These are phyloP conservation scores for Blastobotrys capitulatus DNA, from an alignment of 1,139 yeast species.

Conservation along the genomic window DNA sequence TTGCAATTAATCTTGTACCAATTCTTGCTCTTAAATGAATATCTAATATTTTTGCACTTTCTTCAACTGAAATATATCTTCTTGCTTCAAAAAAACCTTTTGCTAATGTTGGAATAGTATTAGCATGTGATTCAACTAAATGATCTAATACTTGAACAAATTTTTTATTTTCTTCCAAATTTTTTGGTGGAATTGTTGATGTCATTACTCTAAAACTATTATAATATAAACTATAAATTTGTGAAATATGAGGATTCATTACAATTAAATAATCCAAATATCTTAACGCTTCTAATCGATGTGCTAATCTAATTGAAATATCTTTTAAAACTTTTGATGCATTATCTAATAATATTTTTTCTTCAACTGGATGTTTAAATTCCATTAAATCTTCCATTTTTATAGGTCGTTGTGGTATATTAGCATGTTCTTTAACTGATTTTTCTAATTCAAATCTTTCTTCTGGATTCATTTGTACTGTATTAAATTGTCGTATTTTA, in stretches of 20 bases:
- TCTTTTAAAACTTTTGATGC: constrained; percentile 40
- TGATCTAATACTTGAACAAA: constrained; percentile 49
- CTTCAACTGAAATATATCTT: constrained; percentile 43
- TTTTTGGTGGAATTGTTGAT: constrained; percentile 39
- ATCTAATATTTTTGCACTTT: constrained; percentile 60
- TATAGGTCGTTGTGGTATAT: constrained; percentile 17
- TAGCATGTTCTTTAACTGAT: constrained; percentile 19
- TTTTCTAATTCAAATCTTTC: constrained; percentile 16
- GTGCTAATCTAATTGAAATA: constrained; percentile 44
- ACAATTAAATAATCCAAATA: constrained; percentile 77
- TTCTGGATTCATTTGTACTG: constrained; percentile 8
- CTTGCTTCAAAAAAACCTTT: constrained; percentile 77
- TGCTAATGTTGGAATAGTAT: constrained; percentile 74
- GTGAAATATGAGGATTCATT: constrained; percentile 84
- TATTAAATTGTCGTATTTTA: neutral
- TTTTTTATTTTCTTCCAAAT: constrained; percentile 47
- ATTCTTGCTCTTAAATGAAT: constrained; percentile 79
- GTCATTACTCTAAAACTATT: constrained; percentile 62
- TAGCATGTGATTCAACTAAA: constrained; percentile 71
- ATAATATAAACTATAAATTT: constrained; percentile 67
- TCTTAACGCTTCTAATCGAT: constrained; percentile 62
- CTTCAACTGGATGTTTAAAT: constrained; percentile 16
- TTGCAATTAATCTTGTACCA: constrained; percentile 76
- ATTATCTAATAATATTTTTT: constrained; percentile 32
- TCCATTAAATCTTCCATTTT: constrained; percentile 22